Percentiles rank a stretch among this genome's conserved stretches.
Conservation (phyloP, 2,329 filamentous ascomycete genomes). For the Scedosporium aurantiacum region DNA sequence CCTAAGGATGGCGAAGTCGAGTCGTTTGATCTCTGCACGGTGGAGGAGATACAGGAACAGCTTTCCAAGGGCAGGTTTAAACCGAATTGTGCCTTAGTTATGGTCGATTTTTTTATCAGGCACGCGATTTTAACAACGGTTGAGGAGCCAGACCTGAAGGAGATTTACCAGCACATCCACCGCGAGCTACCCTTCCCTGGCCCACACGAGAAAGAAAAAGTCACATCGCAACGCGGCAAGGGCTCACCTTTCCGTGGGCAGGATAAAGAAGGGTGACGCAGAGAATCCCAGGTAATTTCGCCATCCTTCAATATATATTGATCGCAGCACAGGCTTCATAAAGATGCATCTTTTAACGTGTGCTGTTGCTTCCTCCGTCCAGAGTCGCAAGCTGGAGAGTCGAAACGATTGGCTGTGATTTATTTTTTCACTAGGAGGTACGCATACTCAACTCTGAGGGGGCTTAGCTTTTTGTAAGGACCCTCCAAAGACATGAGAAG, state of each 20-base stretch:
- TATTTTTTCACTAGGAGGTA: constrained; percentile 93
- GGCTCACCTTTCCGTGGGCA: background rate
- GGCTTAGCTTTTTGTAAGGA: constrained; percentile 89
- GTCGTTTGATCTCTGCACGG: constrained; percentile 64
- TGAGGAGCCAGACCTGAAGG: constrained; percentile 67
- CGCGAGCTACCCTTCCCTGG: constrained; percentile 72
- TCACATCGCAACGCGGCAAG: background rate
- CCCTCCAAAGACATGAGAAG: constrained; percentile 84
- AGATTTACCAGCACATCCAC: constrained; percentile 67
- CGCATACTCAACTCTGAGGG: constrained; percentile 82
- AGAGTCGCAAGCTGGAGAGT: too few relatives aligned
- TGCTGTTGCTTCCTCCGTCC: too few relatives aligned
- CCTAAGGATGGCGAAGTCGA: constrained; percentile 87
- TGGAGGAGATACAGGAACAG: constrained; percentile 64
- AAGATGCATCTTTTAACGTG: too few relatives aligned
- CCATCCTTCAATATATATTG: background rate
- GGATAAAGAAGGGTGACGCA: background rate
- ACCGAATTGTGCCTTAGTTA: constrained; percentile 75
- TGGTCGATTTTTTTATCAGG: constrained; percentile 83
- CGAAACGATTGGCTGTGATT: constrained; percentile 5
- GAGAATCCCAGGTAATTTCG: background rate
- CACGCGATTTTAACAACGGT: constrained; percentile 69
- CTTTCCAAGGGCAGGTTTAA: constrained; percentile 72
- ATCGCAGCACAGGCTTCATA: background rate
- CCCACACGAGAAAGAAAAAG: constrained; percentile 32